These are phyloP conservation scores for Leishmania braziliensis DNA, from an alignment of 208 protist species.

Conservation along the genomic window DNA sequence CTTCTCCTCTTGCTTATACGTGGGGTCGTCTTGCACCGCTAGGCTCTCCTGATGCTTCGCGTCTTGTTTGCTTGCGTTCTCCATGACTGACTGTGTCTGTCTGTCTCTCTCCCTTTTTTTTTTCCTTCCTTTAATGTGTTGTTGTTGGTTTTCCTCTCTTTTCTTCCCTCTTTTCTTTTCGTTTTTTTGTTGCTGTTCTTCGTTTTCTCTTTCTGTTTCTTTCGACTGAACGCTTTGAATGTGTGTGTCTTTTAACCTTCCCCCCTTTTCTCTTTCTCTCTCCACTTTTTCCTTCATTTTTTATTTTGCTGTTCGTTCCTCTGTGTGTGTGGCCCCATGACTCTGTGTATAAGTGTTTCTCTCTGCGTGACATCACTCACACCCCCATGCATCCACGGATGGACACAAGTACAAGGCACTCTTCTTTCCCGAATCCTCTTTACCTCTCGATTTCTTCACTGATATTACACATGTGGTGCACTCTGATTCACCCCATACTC, in stretches of 20 bases:
- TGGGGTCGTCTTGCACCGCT: not conserved
- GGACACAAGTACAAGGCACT: no score
- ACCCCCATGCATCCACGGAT: not conserved
- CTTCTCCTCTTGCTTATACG: not conserved
- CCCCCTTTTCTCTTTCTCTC: not conserved
- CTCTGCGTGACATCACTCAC: not conserved
- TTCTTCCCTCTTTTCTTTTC: not conserved
- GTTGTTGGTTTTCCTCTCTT: not conserved
- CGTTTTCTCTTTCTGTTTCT: not conserved
- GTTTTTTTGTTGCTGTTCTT: not conserved
- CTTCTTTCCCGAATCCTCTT: not conserved
- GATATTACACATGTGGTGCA: not conserved
- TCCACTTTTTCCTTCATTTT: not conserved
- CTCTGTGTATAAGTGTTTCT: slow-evolving; percentile 1
- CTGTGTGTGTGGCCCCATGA: not conserved
- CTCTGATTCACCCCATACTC: not conserved
- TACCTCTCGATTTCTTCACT: slow-evolving; percentile 6
- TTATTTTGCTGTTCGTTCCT: not conserved
- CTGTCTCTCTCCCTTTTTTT: not conserved
- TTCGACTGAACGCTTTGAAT: not conserved
- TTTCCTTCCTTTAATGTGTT: not conserved
- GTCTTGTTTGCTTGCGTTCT: not conserved
- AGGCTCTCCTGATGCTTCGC: not conserved
- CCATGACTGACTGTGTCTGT: not conserved
- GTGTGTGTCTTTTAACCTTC: not conserved